These are phyloP conservation scores for Glycine tomentella DNA, from an alignment of 306 rosid species.

Conservation along the genomic window DNA sequence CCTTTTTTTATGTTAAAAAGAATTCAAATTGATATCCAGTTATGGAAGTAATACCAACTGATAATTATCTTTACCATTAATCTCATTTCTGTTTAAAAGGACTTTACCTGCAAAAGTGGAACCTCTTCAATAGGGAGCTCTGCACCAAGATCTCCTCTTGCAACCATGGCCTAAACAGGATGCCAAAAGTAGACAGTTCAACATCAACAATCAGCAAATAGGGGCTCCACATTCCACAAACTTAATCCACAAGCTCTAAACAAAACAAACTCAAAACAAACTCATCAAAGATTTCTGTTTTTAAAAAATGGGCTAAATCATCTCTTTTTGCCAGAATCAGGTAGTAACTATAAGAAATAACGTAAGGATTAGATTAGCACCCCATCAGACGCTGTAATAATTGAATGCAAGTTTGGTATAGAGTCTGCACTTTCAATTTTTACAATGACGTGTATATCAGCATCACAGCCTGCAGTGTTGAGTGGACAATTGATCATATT, in stretches of 20 bases:
- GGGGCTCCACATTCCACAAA: slow-evolving; percentile 14
- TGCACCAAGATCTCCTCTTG: slow-evolving; percentile 64
- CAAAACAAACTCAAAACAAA: slow-evolving; percentile 27
- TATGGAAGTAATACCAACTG: slow-evolving; percentile 9
- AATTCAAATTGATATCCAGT: slow-evolving; percentile 21
- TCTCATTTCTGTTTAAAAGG: slow-evolving; percentile 6
- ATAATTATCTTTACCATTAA: slow-evolving; percentile 25
- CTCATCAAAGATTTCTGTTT: slow-evolving; percentile 31
- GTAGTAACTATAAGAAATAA: slow-evolving; percentile 6
- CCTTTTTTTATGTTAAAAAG: slow-evolving; percentile 36
- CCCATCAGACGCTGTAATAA: slow-evolving; percentile 67
- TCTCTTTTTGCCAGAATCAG: slow-evolving; percentile 10
- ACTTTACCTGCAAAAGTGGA: slow-evolving; percentile 62
- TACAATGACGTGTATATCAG: slow-evolving; percentile 94
- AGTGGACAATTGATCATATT: slow-evolving; percentile 34
- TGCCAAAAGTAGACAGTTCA: slow-evolving; percentile 37
- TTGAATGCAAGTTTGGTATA: slow-evolving; percentile 93
- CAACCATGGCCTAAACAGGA: slow-evolving; percentile 56
- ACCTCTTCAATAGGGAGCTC: slow-evolving; percentile 63
- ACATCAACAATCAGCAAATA: slow-evolving; percentile 7
- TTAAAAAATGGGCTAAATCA: slow-evolving; percentile 13
- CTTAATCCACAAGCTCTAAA: neutral
- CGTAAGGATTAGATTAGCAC: slow-evolving; percentile 46
- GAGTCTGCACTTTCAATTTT: slow-evolving; percentile 99
- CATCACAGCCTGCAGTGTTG: slow-evolving; percentile 69